Evolutionary conservation across 2,329 filamentous ascomycete species (phyloP).

Genomic region (Aureobasidium pullulans): DNA sequence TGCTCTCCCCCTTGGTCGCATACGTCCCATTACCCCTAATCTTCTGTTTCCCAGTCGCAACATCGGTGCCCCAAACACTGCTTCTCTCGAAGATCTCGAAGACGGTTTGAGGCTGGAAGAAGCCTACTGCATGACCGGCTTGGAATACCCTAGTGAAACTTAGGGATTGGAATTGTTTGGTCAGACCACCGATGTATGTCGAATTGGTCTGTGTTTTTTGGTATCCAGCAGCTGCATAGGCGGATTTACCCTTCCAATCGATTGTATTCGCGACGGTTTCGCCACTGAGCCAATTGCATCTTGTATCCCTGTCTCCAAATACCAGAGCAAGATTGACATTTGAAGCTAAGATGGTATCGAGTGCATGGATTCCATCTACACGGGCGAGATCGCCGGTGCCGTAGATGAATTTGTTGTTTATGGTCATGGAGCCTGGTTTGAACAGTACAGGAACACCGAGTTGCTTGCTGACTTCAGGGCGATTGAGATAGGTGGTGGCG

Average conservation of each 20-base stretch:
- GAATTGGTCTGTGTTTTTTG: conserved; percentile 21
- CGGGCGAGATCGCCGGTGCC: conserved; percentile 37
- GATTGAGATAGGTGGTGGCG: not conserved
- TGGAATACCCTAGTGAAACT: conserved; percentile 30
- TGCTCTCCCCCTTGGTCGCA: not conserved
- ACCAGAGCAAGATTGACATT: conserved; percentile 57
- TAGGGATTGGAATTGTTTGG: conserved; percentile 26
- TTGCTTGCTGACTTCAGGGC: not conserved
- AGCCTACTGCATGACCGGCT: conserved; percentile 35
- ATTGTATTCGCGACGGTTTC: not conserved
- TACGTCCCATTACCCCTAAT: not conserved
- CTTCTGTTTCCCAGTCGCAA: conserved; percentile 46
- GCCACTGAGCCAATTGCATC: not conserved
- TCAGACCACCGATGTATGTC: conserved; percentile 23
- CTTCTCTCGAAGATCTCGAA: conserved; percentile 48
- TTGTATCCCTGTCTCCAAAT: conserved; percentile 53
- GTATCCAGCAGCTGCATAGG: conserved; percentile 12
- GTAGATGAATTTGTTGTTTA: not conserved
- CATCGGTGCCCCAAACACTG: conserved; percentile 40
- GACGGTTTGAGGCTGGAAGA: conserved; percentile 49
- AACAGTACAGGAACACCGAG: not conserved
- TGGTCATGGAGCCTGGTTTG: not conserved
- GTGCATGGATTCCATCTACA: conserved; percentile 30
- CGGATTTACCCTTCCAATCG: not conserved
- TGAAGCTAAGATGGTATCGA: conserved; percentile 34